Base-by-base conservation (phyloP, 345 rosid species). In the Pugionium cornutum region DNA sequence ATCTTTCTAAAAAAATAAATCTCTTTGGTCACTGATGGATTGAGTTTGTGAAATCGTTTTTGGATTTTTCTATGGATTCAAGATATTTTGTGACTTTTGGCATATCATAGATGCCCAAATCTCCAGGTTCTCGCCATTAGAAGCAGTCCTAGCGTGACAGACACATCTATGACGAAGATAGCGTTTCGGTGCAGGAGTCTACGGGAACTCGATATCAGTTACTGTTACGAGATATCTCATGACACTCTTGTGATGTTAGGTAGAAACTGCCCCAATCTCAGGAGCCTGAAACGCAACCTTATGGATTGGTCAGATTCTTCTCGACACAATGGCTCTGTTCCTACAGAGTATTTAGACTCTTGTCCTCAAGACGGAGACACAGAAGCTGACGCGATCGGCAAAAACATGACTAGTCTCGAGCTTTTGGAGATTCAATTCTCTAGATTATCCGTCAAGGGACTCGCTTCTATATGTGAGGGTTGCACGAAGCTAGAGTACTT, bases 321-420 rank as follows among this genome's bases (percentile, higher is more conserved):
- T 28, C 83, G 83, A 7, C 85, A 82, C 51, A 76, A 1, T 0
- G 85, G 91, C 64, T 71, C 73, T 65, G 90, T 87, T 56, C 98
- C 97, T 1, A 0, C 26, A 10, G 89, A 82, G 69, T 88, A 87
- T 31, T 70, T 89, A 36, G 79, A 86, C 55, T 77, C 89, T 51
- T 87, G 86, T 70, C 98, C 96, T 25, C 89, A 82, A 76, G 98
- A 92, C 52, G 94, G 96, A 4, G 92, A 87, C 75, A 55, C 69
- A 0, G 96, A 92, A 60, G 98, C 97, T 18, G 75, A 70, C 1
- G 87, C 90, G 1, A 79, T 86, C n/a, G 91, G 87, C 4, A 82
- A 79, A 37, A 82, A 53, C 46, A 86, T 89, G 91, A 79, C 78
- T 9, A 70, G 58, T n/a, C 64, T 92, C 46, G 75, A 61, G 75